Conservation (phyloP, 2,329 filamentous ascomycete species). For the Trichoderma sp. region DNA sequence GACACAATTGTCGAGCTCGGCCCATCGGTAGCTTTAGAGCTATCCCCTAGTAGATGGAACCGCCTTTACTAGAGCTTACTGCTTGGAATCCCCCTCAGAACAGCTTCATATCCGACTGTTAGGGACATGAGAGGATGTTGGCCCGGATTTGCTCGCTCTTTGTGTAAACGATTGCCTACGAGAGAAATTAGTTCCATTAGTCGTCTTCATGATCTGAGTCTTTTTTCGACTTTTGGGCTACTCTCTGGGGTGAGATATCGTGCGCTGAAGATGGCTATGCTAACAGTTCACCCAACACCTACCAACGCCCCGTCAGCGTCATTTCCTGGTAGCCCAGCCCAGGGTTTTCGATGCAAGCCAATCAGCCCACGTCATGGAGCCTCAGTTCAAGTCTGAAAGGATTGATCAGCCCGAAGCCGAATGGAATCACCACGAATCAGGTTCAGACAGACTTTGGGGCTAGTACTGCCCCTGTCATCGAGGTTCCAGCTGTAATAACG, state of each 20-base stretch:
- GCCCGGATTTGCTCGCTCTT: conserved; percentile 8
- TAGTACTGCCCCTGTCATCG: not conserved
- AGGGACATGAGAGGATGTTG: not conserved
- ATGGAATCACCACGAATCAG: not conserved
- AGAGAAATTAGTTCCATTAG: not conserved
- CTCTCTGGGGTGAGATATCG: not conserved
- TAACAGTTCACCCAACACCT: not conserved
- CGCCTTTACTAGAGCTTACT: conserved; percentile 13
- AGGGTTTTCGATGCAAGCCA: not conserved
- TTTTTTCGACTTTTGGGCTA: accelerated
- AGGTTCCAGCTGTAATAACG: not conserved
- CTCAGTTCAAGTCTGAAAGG: not conserved
- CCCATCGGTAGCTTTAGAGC: not conserved
- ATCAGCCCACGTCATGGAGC: not conserved
- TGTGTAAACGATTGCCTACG: accelerated
- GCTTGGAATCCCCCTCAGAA: not conserved
- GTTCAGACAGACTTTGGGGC: not conserved
- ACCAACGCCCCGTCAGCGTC: not conserved
- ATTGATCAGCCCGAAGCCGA: not conserved
- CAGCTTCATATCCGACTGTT: not conserved
- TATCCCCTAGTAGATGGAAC: not conserved
- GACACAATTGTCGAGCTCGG: not conserved
- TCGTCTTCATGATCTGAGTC: accelerated
- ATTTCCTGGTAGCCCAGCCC: not conserved
- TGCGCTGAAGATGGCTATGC: not conserved